Evolutionary conservation across 192 early-diverging fungal species (phyloP).

Genomic region (Coemansia sp.): DNA sequence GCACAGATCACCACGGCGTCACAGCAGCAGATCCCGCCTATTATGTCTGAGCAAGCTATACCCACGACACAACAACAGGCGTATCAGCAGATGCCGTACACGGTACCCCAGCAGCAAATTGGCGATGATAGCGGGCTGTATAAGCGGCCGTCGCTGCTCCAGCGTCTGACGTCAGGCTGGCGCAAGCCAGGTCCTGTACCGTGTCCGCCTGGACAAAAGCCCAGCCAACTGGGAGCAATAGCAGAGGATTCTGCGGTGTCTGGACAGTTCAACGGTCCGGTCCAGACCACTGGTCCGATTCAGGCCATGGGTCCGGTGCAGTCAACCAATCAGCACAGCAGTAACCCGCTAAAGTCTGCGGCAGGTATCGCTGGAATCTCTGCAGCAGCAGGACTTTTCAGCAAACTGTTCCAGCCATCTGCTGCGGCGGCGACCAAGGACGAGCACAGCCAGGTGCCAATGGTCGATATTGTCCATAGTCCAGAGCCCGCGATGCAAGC

Average conservation of each 20-base stretch:
- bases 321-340: neutral
- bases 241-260: too few relatives aligned
- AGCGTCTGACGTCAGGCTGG: constrained; percentile 51
- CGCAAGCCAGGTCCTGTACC: constrained; percentile 24
- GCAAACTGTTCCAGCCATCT: constrained; percentile 23
- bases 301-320: neutral
- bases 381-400: constrained; percentile 17
- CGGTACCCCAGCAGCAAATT: neutral
- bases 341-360: constrained; percentile 6
- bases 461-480: neutral
- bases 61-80: neutral
- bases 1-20: constrained; percentile 5
- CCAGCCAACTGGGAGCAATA: too few relatives aligned
- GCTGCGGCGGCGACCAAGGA: neutral
- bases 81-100: constrained; percentile 6
- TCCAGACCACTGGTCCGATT: neutral
- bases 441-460: neutral
- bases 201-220: neutral
- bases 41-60: constrained; percentile 1
- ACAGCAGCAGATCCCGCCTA: neutral
- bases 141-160: constrained; percentile 45
- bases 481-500: neutral
- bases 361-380: constrained; percentile 8
- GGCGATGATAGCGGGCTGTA: neutral
- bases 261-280: neutral